Conservation (phyloP, 192 early-diverging fungal genomes). For the Umbelopsis isabellina region DNA sequence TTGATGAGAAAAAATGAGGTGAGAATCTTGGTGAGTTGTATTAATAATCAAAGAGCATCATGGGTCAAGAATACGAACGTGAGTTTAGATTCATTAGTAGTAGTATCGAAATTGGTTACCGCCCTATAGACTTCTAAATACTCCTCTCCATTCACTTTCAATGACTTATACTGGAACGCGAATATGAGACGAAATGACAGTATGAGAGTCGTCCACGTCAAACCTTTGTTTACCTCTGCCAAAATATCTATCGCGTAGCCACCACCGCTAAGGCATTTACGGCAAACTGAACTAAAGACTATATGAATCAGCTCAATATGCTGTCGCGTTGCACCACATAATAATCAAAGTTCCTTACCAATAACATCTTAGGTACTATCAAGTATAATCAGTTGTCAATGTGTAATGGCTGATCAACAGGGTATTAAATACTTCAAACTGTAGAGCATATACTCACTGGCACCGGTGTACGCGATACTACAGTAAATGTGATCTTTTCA, state of each 20-base stretch:
- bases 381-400: neutral
- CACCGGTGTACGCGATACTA: slow-evolving; percentile 50
- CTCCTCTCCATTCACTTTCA: slow-evolving; percentile 38
- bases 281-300: slow-evolving; percentile 57
- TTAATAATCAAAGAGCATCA: too few relatives aligned
- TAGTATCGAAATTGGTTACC: too few relatives aligned
- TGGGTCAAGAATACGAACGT: too few relatives aligned
- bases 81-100: too few relatives aligned
- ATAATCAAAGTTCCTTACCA: slow-evolving; percentile 38
- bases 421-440: neutral
- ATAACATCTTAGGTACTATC: slow-evolving; percentile 55
- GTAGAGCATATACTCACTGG: slow-evolving; percentile 39
- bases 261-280: slow-evolving; percentile 47
- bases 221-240: slow-evolving; percentile 35
- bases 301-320: neutral
- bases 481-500: slow-evolving; percentile 54
- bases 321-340: neutral
- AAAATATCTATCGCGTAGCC: neutral
- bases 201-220: neutral
- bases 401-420: neutral
- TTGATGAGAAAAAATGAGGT: neutral
- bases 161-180: slow-evolving; percentile 26
- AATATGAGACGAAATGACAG: neutral
- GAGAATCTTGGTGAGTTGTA: too few relatives aligned
- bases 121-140: neutral